Evolutionary conservation across 805 yeast species (phyloP), one percentile per base, ranked within the genome.

Genomic region (Candida insectorum): DNA sequence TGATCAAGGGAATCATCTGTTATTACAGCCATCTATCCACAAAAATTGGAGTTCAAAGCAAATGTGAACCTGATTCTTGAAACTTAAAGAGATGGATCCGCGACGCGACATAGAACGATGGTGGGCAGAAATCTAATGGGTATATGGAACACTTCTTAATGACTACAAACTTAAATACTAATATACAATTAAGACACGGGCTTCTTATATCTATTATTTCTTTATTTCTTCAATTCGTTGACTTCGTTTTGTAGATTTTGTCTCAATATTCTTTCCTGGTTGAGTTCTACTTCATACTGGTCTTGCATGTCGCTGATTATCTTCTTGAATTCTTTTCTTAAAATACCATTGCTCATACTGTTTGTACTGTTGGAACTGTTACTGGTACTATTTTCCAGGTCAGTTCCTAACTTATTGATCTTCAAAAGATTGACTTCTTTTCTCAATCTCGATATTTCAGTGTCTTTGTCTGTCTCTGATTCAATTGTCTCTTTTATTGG

Each of bases 291-390:
- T 43, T 80, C 85, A 47, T 79, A 77, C 36, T 69, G 76, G 28
- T 69, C 73, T 41, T 79, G 85, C 37, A 81, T 73, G 24, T 77
- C 79, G 15, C 69, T 60, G 4, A 82, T 77, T 31, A 81, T 60
- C 45, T 76, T 79, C 54, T 75, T 81, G 60, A 82, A 83, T 54
- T 83, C 88, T 41, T 74, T 68, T 36, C 85, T 64, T 55, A 83
- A 60, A 3, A 81, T 77, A 0, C 79, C 72, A 24, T 74, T 74
- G 42, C 70, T 63, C 45, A 48, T 58, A 21, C 31, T 36, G 10
- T 11, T 20, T 6, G 34, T 29, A 12, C 49, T 45, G 7, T 35
- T 43, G 18, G 49, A 48, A 35, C 54, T 43, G 4, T 23, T 22
- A 14, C 37, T 42, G 2, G 53, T 59, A 6, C 46, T 53, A 14